Conservation (phyloP, 345 rosid species). For the Bruguiera gymnorhiza region DNA sequence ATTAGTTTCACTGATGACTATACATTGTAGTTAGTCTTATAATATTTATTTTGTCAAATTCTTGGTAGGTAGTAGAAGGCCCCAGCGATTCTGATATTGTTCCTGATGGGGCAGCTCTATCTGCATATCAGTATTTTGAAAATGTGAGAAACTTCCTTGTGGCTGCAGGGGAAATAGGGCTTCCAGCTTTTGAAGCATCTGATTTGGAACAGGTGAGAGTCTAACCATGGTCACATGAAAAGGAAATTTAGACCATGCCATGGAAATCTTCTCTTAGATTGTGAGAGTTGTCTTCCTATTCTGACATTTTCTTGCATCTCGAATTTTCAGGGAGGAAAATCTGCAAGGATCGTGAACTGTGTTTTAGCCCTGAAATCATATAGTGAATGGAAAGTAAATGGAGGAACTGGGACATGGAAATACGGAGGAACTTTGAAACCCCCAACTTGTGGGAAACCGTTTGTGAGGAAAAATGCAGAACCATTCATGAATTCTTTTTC, state of each 20-base stretch:
- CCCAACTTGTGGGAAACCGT: conserved; percentile 15
- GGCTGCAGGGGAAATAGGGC: conserved; percentile 28
- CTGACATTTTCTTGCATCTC: neutral
- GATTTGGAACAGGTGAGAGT: conserved; percentile 26
- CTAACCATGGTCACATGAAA: neutral
- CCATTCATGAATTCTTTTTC: conserved; percentile 18
- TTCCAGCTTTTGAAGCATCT: conserved; percentile 30
- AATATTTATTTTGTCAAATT: too few species aligned
- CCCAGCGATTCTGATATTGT: conserved; percentile 23
- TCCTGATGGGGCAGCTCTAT: conserved; percentile 34
- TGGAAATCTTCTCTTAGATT: neutral
- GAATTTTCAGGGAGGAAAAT: conserved; percentile 31
- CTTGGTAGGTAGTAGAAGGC: conserved; percentile 29
- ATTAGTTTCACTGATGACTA: neutral
- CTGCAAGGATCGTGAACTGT: conserved; percentile 27
- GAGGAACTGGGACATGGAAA: conserved; percentile 31
- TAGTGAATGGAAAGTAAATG: conserved; percentile 32
- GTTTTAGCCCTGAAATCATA: conserved; percentile 33
- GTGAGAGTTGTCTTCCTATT: neutral
- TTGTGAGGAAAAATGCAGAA: conserved; percentile 16
- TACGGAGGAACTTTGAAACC: conserved; percentile 23
- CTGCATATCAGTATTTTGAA: conserved; percentile 37
- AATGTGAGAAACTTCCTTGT: conserved; percentile 33
- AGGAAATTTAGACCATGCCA: too few species aligned
- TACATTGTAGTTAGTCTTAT: neutral